A percentile compares a stretch with the other conserved stretches of the same genome.
Evolutionary conservation across 257 asterid species (phyloP).

Genomic region (Henckelia pumila): DNA sequence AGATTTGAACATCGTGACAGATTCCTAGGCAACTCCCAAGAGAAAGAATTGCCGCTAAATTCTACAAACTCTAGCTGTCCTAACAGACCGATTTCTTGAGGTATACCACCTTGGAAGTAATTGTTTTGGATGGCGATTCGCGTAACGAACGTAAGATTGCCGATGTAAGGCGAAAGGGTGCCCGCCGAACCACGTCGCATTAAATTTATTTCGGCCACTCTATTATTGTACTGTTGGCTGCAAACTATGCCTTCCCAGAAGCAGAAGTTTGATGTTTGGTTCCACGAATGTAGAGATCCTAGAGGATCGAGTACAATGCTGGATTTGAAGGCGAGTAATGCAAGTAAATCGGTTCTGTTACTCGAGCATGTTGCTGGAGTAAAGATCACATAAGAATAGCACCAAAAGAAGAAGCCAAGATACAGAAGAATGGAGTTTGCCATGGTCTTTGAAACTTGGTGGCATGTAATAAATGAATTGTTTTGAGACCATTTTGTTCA

Average conservation of each 20-base stretch:
- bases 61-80: constrained; percentile 19
- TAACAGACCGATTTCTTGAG: constrained; percentile 8
- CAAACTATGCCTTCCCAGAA: too few species aligned
- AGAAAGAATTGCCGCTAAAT: constrained; percentile 30
- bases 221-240: neutral
- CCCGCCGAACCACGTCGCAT: constrained; percentile 30
- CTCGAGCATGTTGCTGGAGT: constrained; percentile 9
- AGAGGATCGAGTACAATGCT: constrained; percentile 11
- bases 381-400: neutral
- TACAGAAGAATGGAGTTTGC: too few species aligned
- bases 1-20: constrained; percentile 29
- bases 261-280: too few species aligned
- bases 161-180: constrained; percentile 32
- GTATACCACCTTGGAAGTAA: neutral
- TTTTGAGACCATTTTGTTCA: too few species aligned
- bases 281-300: constrained; percentile 20
- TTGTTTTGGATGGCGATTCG: constrained; percentile 26
- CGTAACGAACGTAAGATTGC: constrained; percentile 36
- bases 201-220: constrained; percentile 28
- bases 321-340: constrained; percentile 22
- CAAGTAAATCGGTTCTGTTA: constrained; percentile 11
- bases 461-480: too few species aligned
- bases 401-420: neutral
- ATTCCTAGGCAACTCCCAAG: constrained; percentile 35
- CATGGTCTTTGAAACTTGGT: too few species aligned